Base-by-base conservation (phyloP, 495 filamentous ascomycete genomes). In the Daldinia loculata region DNA sequence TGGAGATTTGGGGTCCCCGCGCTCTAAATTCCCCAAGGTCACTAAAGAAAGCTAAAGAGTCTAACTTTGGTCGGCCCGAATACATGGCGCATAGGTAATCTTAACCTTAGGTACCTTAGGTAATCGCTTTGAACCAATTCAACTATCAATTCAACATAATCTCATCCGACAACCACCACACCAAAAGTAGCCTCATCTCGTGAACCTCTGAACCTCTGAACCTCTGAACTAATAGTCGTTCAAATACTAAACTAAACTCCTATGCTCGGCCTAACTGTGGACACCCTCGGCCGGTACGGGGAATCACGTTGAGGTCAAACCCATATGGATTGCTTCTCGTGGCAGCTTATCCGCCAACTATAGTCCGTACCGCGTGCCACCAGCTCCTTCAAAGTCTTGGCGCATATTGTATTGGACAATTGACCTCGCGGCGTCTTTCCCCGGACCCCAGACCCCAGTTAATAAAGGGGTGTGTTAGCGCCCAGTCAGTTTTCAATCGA, bases 201-300 rank as follows among this genome's bases (percentile, higher is more conserved):
- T 14, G 29, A 38, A 12, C 32, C 34, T 30, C 1, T 7, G 11
- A n/a, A 53, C 50, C n/a, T n/a, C n/a, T 14, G 29, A 38, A 12
- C 32, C 34, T 30, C 1, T 7, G 11, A n/a, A 53, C 50, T 48
- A 19, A 9, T 27, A 52, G 24, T 52, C 50, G 2, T 15, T 12
- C 50, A 17, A 30, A 53, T 30, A 53, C 50, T 53, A 11, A 53
- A 53, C 19, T 22, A 29, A n/a, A 53, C 50, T 30, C 27, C 26
- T 53, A 55, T 68, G 27, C 26, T 72, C 70, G 64, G 70, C 64
- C 55, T 64, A 60, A 72, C 63, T 72, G 36, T 60, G 70, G 70
- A 43, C 48, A 57, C 22, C 36, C 19, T 68, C 53, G 48, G 70
- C 38, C 61, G 12, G 39, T 9, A 51, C 2, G 19, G 34, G 48